Base-by-base conservation (phyloP, 2,329 filamentous ascomycete genomes). In the Ceratocystis alfenasii region DNA sequence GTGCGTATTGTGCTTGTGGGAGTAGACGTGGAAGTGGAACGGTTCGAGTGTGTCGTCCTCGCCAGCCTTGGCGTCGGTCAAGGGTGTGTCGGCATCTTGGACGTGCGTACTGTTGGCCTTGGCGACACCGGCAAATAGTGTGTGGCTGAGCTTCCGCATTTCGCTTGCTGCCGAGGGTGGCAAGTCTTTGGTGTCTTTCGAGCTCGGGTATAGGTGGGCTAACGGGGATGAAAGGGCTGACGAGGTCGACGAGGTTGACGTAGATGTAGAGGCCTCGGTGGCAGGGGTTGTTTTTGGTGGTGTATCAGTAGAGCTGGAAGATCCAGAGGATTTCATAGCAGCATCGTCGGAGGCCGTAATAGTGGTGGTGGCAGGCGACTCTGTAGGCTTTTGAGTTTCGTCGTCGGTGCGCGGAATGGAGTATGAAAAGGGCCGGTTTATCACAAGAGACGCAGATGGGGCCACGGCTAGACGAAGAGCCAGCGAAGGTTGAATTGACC, bases 1-100 rank as follows among this genome's bases (percentile, higher is more conserved):
- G 76, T 97, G 90, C 22, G 90, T 94, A 79, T 99, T 99, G 83
- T 96, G 94, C 78, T 90, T 95, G 74, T 89, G 87, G 33, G 88
- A 79, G 77, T 85, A 93, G 74, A 99, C 80, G 78, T 96, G 90
- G 69, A 99, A 82, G 74, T 95, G 90, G 78, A 90, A 90, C 1
- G 89, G 87, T 73, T 88, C 83, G 46, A 78, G 69, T 15, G 74
- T 70, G 63, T 78, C 72, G 5, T 68, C 62, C 45, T 68, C 66
- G 15, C 61, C 62, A 6, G 63, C 64, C 55, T 67, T 64, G 46
- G 60, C 60, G 20, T 65, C 68, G 5, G 63, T 63, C 30, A 66
- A 25, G n/a, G 64, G 64, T 45, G 53, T 45, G 68, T 64, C 53
- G n/a, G 60, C 41, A 17, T 62, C 36, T 22, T 62, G 33, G 8